Evolutionary conservation across 2,329 filamentous ascomycete genomes (phyloP).

Genomic region (Trichoderma gracile): DNA sequence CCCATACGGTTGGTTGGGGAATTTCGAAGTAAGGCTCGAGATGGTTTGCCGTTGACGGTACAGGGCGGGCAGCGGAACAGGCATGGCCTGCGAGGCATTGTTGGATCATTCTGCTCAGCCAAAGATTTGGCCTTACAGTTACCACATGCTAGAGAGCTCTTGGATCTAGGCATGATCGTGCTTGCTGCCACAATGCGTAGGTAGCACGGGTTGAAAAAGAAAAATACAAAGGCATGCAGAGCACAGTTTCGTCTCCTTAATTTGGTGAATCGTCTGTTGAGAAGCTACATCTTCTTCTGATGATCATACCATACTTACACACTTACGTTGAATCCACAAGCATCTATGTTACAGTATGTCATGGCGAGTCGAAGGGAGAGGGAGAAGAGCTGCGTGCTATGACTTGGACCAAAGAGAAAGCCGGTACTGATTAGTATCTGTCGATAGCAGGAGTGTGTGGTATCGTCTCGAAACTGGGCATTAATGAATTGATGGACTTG

Average conservation of each 20-base stretch:
- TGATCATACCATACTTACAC: no score
- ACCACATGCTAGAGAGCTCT: neutral
- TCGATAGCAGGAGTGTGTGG: neutral
- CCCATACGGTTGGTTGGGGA: neutral
- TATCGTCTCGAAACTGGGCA: conserved; percentile 3
- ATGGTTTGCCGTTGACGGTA: neutral
- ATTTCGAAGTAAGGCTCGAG: neutral
- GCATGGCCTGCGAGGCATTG: neutral
- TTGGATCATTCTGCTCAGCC: neutral
- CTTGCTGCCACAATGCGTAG: neutral
- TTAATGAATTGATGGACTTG: conserved; percentile 10
- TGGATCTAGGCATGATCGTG: neutral
- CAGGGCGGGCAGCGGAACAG: neutral
- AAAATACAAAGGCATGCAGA: no score
- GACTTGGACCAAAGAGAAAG: no score
- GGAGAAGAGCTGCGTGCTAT: no score
- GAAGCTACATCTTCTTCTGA: no score
- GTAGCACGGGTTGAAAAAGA: neutral
- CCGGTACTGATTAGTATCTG: neutral
- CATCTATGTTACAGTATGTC: no score
- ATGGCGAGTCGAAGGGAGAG: no score
- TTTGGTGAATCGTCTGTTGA: neutral
- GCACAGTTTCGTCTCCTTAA: neutral
- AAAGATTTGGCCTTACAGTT: neutral
- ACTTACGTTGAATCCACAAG: no score